Evolutionary conservation across 768 basidiomycete species (phyloP).

Genomic region (Collybia nuda): DNA sequence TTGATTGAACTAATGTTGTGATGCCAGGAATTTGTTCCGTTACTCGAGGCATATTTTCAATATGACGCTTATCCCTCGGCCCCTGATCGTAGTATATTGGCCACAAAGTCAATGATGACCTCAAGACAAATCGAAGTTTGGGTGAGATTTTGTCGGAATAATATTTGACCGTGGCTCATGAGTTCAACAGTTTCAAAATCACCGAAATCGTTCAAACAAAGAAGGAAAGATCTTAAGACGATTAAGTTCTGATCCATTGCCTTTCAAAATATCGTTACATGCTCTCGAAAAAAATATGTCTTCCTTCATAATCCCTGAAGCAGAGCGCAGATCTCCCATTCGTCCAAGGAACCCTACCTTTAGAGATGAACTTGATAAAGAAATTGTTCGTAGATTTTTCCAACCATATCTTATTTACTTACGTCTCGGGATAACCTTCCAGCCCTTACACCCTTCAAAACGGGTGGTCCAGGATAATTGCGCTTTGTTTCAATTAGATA

Average conservation of each 20-base stretch:
- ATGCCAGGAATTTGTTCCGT: slow-evolving; percentile 41
- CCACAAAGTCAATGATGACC: slow-evolving; percentile 42
- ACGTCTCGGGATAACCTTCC: too few relatives aligned
- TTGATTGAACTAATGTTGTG: too few relatives aligned
- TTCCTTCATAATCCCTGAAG: slow-evolving; percentile 19
- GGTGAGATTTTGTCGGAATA: slow-evolving; percentile 28
- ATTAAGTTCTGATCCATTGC: slow-evolving; percentile 16
- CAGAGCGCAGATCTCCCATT: slow-evolving; percentile 4
- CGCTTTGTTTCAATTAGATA: too few relatives aligned
- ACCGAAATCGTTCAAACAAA: slow-evolving; percentile 37
- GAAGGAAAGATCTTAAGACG: slow-evolving; percentile 23
- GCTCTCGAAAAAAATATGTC: slow-evolving; percentile 23
- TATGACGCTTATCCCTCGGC: slow-evolving; percentile 47
- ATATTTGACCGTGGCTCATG: not conserved
- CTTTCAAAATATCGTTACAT: slow-evolving; percentile 18
- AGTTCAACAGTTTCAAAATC: slow-evolving; percentile 68
- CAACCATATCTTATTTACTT: too few relatives aligned
- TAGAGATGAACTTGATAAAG: too few relatives aligned
- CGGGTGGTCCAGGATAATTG: too few relatives aligned
- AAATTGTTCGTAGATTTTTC: too few relatives aligned
- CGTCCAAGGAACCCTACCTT: too few relatives aligned
- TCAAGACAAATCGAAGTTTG: slow-evolving; percentile 53
- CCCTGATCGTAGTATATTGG: slow-evolving; percentile 36
- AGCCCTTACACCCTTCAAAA: too few relatives aligned
- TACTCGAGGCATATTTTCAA: slow-evolving; percentile 47